Base-by-base conservation (phyloP, 208 protist species). In the Willaertia magna region DNA sequence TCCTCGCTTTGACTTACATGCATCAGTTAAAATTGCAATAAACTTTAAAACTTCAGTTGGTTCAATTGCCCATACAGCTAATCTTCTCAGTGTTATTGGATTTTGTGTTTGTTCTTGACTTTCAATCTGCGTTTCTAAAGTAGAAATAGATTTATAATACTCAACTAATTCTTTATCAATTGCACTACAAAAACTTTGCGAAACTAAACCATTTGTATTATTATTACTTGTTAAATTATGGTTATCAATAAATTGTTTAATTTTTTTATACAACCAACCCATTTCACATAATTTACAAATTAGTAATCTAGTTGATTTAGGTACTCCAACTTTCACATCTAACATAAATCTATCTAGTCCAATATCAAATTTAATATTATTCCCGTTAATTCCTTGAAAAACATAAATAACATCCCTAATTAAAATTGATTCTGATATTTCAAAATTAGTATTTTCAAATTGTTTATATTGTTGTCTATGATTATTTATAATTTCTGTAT, bases 361-460 rank as follows among this genome's bases (percentile, higher is more conserved):
- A 39, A 79, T 46, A 44, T 87, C 59, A 78, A 48, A 91, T 85
- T 88, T 83, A 22, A 92, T 89, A n/a, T 89, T 86, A 4, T 43
- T 78, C 0, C 90, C 90, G 48, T 92, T 87, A 30, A 92, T 90
- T 39, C 89, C 90, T 76, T 92, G 90, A 43, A 90, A 87, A 6
- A 87, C 85, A 86, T 84, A 90, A 20, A 90, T 84, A 2, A 87
- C 59, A 46, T 90, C 89, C 48, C 51, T 74, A 4, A 89, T 20
- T 43, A 90, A 34, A 30, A 20, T 22, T 51, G 59, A 47, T 55
- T 86, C 85, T 40, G 22, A 20, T 85, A 86, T 22, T 34, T 78
- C 82, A 78, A 75, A 79, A 4, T n/a, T 18, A 34, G 55, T 67
- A 34, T 67, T 67, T 67, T 67, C 55, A 34, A 34, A 26, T 9